A percentile compares a stretch with the other conserved stretches of the same genome.
phyloP scores from a whole-genome alignment of 2,329 filamentous ascomycete species.

The Verticillium longisporum region DNA sequence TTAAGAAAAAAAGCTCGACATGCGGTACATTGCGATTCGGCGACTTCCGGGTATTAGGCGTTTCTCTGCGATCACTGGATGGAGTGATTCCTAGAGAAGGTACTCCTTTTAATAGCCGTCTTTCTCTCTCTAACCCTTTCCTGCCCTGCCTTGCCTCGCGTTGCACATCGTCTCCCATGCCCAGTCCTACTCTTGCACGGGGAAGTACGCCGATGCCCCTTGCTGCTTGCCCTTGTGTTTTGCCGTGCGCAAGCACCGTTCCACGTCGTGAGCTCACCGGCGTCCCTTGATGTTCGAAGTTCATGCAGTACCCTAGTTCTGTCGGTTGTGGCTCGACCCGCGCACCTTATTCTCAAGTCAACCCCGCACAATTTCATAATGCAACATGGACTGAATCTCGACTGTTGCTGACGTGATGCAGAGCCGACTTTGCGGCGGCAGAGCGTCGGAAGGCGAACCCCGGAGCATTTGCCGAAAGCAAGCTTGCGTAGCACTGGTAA shows the following conservation, averaged over 20 bases:
- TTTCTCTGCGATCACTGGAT: not conserved
- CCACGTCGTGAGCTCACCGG: not conserved
- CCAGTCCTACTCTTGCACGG: not conserved
- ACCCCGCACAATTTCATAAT: too few species aligned
- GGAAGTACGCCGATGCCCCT: not conserved
- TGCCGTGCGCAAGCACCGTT: not conserved
- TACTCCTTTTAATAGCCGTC: conserved; percentile 2
- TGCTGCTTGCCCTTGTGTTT: not conserved
- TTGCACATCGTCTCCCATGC: not conserved
- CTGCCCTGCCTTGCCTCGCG: not conserved
- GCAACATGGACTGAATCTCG: not conserved
- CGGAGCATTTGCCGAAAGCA: too few species aligned
- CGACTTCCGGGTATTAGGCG: not conserved
- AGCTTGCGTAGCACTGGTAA: not conserved
- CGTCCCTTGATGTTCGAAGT: not conserved
- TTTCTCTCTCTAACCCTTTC: not conserved
- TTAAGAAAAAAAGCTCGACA: not conserved
- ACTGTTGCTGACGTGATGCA: not conserved
- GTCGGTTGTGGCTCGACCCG: too few species aligned
- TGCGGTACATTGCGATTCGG: not conserved
- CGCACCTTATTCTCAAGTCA: too few species aligned
- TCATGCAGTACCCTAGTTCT: too few species aligned
- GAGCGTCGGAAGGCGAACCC: too few species aligned
- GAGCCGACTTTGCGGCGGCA: not conserved
- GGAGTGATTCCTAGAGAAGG: not conserved